A percentile compares a stretch with the other conserved stretches of the same genome.
Evolutionary conservation across 331 rosid genomes (phyloP).

Genomic region (Quercus lobata): DNA sequence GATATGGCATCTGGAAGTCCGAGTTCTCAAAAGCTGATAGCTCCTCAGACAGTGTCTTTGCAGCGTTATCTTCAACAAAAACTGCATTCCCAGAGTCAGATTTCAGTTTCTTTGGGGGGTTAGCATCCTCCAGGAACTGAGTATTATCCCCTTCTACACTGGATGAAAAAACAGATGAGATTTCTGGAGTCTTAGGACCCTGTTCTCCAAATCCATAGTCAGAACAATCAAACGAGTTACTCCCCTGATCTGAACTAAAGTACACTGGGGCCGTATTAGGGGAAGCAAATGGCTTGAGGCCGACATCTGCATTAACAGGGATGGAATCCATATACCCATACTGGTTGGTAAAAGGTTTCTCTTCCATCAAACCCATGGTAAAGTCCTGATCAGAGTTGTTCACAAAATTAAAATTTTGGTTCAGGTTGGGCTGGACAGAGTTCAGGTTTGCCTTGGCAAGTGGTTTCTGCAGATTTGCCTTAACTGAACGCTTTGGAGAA

Average conservation of each 20-base stretch:
- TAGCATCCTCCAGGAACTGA: constrained; percentile 45
- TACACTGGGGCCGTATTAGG: constrained; percentile 32
- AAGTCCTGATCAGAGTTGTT: constrained; percentile 40
- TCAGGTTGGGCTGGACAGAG: constrained; percentile 38
- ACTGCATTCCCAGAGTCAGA: constrained; percentile 28
- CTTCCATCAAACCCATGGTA: constrained; percentile 55
- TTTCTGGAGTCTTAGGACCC: constrained; percentile 74
- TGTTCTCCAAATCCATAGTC: constrained; percentile 75
- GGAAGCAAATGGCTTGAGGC: constrained; percentile 21
- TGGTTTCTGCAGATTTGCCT: constrained; percentile 34
- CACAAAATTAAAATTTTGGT: constrained; percentile 32
- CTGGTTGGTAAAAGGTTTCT: constrained; percentile 61
- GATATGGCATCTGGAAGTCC: constrained; percentile 61
- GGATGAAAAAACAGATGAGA: constrained; percentile 65
- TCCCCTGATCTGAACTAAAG: constrained; percentile 77
- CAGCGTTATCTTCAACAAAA: constrained; percentile 26
- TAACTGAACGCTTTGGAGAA: constrained; percentile 38
- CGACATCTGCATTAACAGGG: constrained; percentile 32
- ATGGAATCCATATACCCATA: constrained; percentile 32
- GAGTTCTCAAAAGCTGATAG: constrained; percentile 68
- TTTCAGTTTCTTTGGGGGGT: constrained; percentile 43
- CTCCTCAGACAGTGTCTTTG: constrained; percentile 67
- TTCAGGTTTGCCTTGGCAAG: constrained; percentile 29
- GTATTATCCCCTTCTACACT: constrained; percentile 42
- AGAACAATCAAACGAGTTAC: constrained; percentile 72